Evolutionary conservation across 768 basidiomycete genomes (phyloP).

Genomic region (Termitomyces sp.): DNA sequence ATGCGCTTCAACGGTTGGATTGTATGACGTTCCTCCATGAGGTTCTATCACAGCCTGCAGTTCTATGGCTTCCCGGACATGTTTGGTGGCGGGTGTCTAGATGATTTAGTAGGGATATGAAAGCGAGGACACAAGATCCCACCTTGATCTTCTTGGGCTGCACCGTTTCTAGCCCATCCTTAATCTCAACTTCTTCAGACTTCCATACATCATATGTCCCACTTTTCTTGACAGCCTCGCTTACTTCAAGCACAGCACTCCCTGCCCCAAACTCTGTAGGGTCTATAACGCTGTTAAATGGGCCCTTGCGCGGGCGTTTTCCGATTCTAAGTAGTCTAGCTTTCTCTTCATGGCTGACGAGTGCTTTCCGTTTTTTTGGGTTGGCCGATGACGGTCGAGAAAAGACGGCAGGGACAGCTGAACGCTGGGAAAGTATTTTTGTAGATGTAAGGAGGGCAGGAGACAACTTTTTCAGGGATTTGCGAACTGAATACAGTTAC

Average conservation of each 20-base stretch:
- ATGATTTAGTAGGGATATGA: neutral
- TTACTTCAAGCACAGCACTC: slow-evolving; percentile 56
- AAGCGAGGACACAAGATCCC: slow-evolving; percentile 3
- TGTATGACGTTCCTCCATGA: slow-evolving; percentile 84
- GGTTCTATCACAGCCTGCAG: slow-evolving; percentile 65
- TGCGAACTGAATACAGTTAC: slow-evolving; percentile 42
- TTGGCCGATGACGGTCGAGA: slow-evolving; percentile 40
- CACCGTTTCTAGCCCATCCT: slow-evolving; percentile 36
- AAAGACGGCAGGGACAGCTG: slow-evolving; percentile 79
- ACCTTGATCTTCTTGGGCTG: slow-evolving; percentile 50
- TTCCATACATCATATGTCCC: slow-evolving; percentile 66
- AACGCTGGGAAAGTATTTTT: slow-evolving; percentile 79
- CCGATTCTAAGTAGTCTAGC: slow-evolving; percentile 70
- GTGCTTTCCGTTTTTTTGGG: slow-evolving; percentile 35
- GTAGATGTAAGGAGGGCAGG: slow-evolving; percentile 53
- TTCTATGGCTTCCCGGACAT: slow-evolving; percentile 48
- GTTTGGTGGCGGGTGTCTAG: slow-evolving; percentile 43
- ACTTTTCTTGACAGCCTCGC: slow-evolving; percentile 61
- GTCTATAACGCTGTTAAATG: slow-evolving; percentile 67
- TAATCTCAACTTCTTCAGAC: slow-evolving; percentile 21
- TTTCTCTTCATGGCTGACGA: slow-evolving; percentile 64
- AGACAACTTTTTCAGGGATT: slow-evolving; percentile 49
- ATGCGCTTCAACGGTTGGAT: slow-evolving; percentile 73
- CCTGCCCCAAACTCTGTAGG: slow-evolving; percentile 63
- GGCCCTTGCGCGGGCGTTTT: slow-evolving; percentile 63